A percentile compares a stretch with the other conserved stretches of the same genome.
These are phyloP conservation scores for Fusarium sp. DNA, from an alignment of 2,329 filamentous ascomycete species.

Conservation along the genomic window DNA sequence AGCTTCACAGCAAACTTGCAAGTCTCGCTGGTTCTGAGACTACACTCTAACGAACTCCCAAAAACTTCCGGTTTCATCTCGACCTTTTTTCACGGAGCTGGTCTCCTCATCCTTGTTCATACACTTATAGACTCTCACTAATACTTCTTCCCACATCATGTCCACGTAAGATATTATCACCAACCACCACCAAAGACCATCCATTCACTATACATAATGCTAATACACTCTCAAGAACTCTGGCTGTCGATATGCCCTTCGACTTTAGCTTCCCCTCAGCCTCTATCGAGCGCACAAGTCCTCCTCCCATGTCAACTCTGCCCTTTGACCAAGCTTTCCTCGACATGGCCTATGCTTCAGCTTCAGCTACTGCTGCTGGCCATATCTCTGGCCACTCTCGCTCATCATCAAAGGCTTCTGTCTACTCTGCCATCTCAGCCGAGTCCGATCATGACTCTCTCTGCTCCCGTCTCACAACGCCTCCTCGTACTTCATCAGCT, in stretches of 20 bases:
- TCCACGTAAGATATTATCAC: constrained; percentile 46
- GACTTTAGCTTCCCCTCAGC: constrained; percentile 64
- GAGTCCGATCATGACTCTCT: constrained; percentile 69
- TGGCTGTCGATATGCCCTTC: constrained; percentile 70
- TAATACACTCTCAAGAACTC: constrained; percentile 53
- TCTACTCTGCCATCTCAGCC: constrained; percentile 68
- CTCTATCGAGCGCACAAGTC: constrained; percentile 45
- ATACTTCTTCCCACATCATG: constrained; percentile 40
- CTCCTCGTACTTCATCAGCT: constrained; percentile 71
- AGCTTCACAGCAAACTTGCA: constrained; percentile 24
- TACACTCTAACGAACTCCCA: background rate
- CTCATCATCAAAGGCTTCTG: constrained; percentile 71
- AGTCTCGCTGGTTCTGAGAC: constrained; percentile 12
- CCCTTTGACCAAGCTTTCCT: constrained; percentile 66
- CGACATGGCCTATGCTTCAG: constrained; percentile 58
- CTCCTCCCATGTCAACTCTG: constrained; percentile 50
- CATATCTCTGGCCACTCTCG: constrained; percentile 63
- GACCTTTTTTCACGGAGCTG: constrained; percentile 30
- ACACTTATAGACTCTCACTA: constrained; percentile 34
- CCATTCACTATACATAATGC: constrained; percentile 7
- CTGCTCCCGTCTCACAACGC: constrained; percentile 74
- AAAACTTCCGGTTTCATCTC: constrained; percentile 23
- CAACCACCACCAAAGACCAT: background rate
- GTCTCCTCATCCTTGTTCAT: constrained; percentile 33
- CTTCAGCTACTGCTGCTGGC: constrained; percentile 34